phyloP scores from a whole-genome alignment of 73 alveolate species.

The Symbiodinium pilosum region DNA sequence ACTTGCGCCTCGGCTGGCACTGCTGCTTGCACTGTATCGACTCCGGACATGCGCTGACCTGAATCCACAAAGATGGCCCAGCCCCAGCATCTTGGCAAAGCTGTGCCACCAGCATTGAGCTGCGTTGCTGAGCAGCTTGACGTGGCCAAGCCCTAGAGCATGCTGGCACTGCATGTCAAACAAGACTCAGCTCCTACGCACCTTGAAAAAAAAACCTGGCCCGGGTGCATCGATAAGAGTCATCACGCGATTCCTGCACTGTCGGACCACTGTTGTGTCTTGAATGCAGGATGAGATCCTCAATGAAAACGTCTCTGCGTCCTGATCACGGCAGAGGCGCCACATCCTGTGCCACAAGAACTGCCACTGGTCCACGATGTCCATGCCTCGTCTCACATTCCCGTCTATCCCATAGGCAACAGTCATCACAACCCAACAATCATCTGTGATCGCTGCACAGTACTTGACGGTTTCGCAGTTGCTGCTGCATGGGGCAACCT shows the following conservation, averaged over 20 bases:
- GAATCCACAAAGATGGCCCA: not conserved
- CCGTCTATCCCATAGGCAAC: not conserved
- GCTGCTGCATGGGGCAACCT: constrained; percentile 9
- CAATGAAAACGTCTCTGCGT: too few relatives aligned
- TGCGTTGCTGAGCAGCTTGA: constrained; percentile 19
- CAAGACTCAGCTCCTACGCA: not conserved
- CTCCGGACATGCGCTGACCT: constrained; percentile 2
- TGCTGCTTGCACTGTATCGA: not conserved
- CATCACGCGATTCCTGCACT: constrained; percentile 21
- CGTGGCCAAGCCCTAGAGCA: not conserved
- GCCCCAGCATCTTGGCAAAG: not conserved
- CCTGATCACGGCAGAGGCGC: not conserved
- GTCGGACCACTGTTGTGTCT: too few relatives aligned
- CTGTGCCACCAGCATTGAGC: not conserved
- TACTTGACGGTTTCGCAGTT: not conserved
- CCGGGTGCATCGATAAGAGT: not conserved
- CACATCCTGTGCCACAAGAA: constrained; percentile 1
- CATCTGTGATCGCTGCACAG: not conserved
- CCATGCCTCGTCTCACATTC: not conserved
- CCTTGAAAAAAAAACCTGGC: constrained; percentile 6
- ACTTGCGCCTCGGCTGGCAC: not conserved
- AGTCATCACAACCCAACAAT: not conserved
- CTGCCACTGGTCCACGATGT: not conserved
- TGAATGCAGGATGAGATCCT: too few relatives aligned
- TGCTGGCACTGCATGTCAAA: not conserved